Conservation (phyloP, 306 rosid genomes). For the Ochetophila trinervis region DNA sequence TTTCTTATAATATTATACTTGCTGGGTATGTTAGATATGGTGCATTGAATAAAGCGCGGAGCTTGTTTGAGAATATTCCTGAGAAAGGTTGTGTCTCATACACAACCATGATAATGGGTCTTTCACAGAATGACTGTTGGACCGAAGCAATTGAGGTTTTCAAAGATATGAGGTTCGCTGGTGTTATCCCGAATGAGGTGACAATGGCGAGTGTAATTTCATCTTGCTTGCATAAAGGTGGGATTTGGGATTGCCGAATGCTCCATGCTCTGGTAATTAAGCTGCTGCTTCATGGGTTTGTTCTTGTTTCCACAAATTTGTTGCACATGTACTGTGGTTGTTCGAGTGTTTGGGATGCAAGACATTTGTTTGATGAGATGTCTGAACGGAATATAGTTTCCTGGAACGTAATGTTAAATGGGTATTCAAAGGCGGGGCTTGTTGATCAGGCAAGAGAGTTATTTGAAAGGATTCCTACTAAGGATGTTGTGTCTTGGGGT, state of each 20-base stretch:
- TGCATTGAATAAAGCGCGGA: slow-evolving; percentile 54
- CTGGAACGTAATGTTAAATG: slow-evolving; percentile 86
- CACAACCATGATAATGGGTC: slow-evolving; percentile 84
- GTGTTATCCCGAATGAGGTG: slow-evolving; percentile 63
- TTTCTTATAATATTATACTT: slow-evolving; percentile 81
- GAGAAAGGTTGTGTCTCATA: slow-evolving; percentile 61
- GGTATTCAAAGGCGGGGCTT: slow-evolving; percentile 68
- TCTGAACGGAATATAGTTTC: slow-evolving; percentile 65
- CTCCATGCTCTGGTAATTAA: slow-evolving; percentile 63
- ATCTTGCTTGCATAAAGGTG: slow-evolving; percentile 54
- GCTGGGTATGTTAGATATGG: slow-evolving; percentile 61
- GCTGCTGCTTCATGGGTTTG: slow-evolving; percentile 41
- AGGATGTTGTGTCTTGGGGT: slow-evolving; percentile 87
- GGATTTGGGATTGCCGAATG: slow-evolving; percentile 57
- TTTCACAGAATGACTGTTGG: slow-evolving; percentile 57
- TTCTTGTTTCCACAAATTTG: slow-evolving; percentile 69
- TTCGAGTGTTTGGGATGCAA: slow-evolving; percentile 54
- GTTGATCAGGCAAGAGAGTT: slow-evolving; percentile 54
- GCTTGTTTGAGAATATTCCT: slow-evolving; percentile 70
- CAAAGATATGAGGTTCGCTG: slow-evolving; percentile 57
- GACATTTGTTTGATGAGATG: slow-evolving; percentile 58
- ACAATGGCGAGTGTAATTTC: slow-evolving; percentile 66
- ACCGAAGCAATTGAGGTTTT: slow-evolving; percentile 60
- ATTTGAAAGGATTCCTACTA: slow-evolving; percentile 57
- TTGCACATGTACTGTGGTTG: slow-evolving; percentile 70